Evolutionary conservation across 176 grass and related monocot species (phyloP).

Genomic region (Zoysia pacifica): DNA sequence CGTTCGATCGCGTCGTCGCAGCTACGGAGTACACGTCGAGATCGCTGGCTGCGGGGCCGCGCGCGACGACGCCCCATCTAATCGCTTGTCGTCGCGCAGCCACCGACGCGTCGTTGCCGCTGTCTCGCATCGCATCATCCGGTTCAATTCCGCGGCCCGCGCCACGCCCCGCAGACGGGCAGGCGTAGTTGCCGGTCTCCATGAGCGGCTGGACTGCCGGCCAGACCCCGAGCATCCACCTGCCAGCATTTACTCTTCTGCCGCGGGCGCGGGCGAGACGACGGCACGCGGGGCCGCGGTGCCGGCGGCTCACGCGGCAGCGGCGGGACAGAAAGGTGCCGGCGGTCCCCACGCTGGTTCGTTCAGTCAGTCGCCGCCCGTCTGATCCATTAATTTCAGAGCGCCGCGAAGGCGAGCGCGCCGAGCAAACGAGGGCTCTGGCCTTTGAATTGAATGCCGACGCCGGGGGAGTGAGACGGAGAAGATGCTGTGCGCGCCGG

Average conservation of each 20-base stretch:
- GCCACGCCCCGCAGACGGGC: too few species aligned
- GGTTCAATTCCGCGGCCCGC: too few species aligned
- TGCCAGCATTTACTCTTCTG: background rate
- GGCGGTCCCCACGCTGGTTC: too few species aligned
- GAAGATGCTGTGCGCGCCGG: background rate
- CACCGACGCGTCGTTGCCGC: too few species aligned
- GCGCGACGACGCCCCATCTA: background rate
- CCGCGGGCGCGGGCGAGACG: too few species aligned
- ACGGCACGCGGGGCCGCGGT: background rate
- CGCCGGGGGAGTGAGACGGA: background rate
- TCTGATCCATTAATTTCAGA: conserved; percentile 23
- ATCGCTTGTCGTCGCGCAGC: background rate
- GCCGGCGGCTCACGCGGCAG: conserved; percentile 43
- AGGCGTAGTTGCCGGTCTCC: background rate
- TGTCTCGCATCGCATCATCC: background rate
- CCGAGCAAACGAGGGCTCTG: too few species aligned
- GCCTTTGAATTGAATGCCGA: conserved; percentile 20
- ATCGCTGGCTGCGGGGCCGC: background rate
- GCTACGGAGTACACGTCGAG: background rate
- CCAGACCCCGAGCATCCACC: too few species aligned
- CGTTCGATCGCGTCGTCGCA: background rate
- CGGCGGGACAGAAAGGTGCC: background rate
- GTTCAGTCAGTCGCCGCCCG: background rate
- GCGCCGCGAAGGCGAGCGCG: background rate
- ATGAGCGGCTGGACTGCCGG: background rate